Conservation (phyloP, 805 yeast genomes). For the Saturnispora dispora region DNA sequence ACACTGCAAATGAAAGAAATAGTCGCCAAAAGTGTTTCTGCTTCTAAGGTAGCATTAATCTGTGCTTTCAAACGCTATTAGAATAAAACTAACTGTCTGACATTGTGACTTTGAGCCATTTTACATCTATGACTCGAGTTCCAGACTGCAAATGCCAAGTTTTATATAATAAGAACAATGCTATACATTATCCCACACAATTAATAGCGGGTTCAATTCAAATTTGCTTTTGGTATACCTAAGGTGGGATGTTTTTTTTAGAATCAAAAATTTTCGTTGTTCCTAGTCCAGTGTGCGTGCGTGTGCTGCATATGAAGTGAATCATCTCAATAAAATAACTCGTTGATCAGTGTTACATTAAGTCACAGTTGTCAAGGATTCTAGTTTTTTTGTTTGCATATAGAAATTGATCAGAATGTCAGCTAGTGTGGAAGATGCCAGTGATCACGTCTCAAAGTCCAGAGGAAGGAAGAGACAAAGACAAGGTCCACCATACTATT, state of each 20-base stretch:
- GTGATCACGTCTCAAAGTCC: background rate
- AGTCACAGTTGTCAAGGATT: background rate
- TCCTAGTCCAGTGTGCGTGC: background rate
- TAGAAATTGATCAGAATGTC: background rate
- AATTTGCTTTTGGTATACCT: background rate
- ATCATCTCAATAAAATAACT: background rate
- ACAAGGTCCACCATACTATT: slow-evolving; percentile 26
- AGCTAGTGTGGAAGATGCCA: background rate
- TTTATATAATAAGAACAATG: background rate
- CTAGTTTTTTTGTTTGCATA: background rate
- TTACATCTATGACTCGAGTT: background rate
- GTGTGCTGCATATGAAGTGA: background rate
- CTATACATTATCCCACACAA: background rate
- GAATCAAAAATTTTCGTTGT: background rate
- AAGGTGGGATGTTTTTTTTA: background rate
- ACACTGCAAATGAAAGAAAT: too few species aligned
- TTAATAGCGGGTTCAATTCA: background rate
- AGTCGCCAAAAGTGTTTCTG: too few species aligned
- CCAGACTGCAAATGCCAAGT: background rate
- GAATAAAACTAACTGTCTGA: background rate
- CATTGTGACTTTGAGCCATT: background rate
- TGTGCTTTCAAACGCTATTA: too few species aligned
- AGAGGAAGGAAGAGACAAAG: slow-evolving; percentile 15
- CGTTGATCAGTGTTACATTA: background rate
- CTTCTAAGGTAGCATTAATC: too few species aligned